phyloP scores from a whole-genome alignment of 495 filamentous ascomycete species.

The Tuber melanosporum region DNA sequence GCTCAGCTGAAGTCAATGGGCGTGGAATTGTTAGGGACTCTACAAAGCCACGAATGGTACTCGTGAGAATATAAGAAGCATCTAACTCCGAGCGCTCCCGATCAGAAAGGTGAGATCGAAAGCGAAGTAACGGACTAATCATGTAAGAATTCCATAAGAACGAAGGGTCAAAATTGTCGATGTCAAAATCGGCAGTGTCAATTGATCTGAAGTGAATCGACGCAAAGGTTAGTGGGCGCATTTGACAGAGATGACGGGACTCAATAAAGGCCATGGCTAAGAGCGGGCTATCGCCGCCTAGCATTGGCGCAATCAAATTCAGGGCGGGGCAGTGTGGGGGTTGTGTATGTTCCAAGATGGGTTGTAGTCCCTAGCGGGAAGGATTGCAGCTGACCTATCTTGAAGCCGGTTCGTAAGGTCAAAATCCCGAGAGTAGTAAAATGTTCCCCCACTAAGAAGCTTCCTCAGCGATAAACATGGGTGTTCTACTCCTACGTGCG shows the following conservation, averaged over 20 bases:
- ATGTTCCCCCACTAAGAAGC: slow-evolving; percentile 86
- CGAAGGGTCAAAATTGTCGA: slow-evolving; percentile 75
- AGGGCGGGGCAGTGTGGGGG: not conserved
- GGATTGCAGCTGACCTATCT: slow-evolving; percentile 58
- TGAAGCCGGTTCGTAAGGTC: slow-evolving; percentile 91
- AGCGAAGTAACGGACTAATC: slow-evolving; percentile 84
- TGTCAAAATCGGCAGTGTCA: slow-evolving; percentile 61
- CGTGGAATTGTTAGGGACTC: slow-evolving; percentile 74
- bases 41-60: slow-evolving; percentile 88
- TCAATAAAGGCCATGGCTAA: not conserved
- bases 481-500: slow-evolving; percentile 58
- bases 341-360: not conserved
- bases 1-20: slow-evolving; percentile 49
- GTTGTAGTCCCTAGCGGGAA: not conserved
- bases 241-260: slow-evolving; percentile 1
- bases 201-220: slow-evolving; percentile 43
- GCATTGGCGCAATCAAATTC: not conserved
- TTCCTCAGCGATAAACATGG: slow-evolving; percentile 86
- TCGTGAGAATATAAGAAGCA: slow-evolving; percentile 78
- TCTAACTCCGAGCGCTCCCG: slow-evolving; percentile 71
- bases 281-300: not conserved
- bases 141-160: slow-evolving; percentile 98
- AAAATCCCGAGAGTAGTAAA: slow-evolving; percentile 96
- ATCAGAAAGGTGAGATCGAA: slow-evolving; percentile 68
- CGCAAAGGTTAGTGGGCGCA: not conserved